Evolutionary conservation across 768 basidiomycete genomes (phyloP).

Genomic region (Agaricus blazei): DNA sequence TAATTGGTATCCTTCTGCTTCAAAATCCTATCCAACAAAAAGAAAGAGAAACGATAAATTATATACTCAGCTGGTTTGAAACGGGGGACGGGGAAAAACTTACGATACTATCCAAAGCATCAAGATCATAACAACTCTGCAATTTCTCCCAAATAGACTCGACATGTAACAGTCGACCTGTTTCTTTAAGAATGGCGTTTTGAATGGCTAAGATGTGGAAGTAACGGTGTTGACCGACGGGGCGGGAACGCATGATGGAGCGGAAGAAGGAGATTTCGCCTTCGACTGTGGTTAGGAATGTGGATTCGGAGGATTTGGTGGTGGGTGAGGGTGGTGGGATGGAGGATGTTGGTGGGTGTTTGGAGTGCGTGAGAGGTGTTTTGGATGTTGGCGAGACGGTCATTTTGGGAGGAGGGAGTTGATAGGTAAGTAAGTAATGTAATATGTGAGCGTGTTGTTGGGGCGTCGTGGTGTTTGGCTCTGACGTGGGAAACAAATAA

Average conservation of each 20-base stretch:
- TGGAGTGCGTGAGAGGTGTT: neutral
- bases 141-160: conserved; percentile 77
- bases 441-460: neutral
- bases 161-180: conserved; percentile 51
- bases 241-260: conserved; percentile 74
- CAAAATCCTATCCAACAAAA: conserved; percentile 31
- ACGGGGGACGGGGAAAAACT: conserved; percentile 22
- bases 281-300: conserved; percentile 65
- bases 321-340: conserved; percentile 8
- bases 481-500: neutral
- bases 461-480: conserved; percentile 3
- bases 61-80: too few relatives aligned
- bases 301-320: conserved; percentile 18
- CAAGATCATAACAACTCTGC: conserved; percentile 65
- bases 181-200: conserved; percentile 66
- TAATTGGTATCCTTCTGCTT: conserved; percentile 28
- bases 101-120: conserved; percentile 67
- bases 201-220: conserved; percentile 78
- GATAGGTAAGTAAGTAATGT: neutral
- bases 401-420: neutral
- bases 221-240: conserved; percentile 78
- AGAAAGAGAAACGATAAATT: neutral
- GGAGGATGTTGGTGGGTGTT: conserved; percentile 10
- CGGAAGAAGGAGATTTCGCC: conserved; percentile 87
- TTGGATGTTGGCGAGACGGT: conserved; percentile 8